Base-by-base conservation (phyloP, 179 eudicot species). In the Pouteria campechiana region DNA sequence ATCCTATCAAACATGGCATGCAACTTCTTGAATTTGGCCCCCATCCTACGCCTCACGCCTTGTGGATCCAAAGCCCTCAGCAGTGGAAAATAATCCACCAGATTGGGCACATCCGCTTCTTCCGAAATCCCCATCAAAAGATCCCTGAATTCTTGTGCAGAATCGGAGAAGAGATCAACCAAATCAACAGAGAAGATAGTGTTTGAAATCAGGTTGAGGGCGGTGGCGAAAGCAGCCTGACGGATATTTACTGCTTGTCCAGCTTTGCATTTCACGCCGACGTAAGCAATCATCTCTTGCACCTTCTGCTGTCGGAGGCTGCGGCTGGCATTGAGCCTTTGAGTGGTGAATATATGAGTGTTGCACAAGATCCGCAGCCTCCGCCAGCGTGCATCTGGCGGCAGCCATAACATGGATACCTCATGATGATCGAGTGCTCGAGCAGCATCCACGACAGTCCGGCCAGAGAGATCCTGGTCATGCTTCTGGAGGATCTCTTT, bases 401-500 rank as follows among this genome's bases (percentile, higher is more conserved):
- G 50, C 32, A 45, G 22, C 28, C 47, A 47, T 6, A 24, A 51
- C 1, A 65, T 19, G 14, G 66, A 36, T 20, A 30, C 5, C 5
- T 52, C 39, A 37, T 36, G 27, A 38, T 54, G 44, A 20, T 25
- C 27, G 24, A 15, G 52, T 3, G 47, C 23, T 2, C 32, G 3
- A 23, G 22, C 21, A 16, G 50, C 50, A 1, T n/a, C 24, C 4
- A 57, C 31, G 22, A 43, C 8, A 5, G 10, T 16, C 1, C 66
- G 30, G 32, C 32, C 21, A 16, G 66, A 59, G 48, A 46, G 32
- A 13, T 23, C 24, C 6, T 31, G 42, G 32, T 50, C 69, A 48
- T 56, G 45, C 12, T 25, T 47, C 7, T 19, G 55, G 3, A 90
- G 75, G 61, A 81, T 50, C n/a, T 53, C 25, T 20, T 55, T 65